Percentiles rank a stretch among this genome's conserved stretches.
Evolutionary conservation across 2,329 filamentous ascomycete species (phyloP).

Genomic region (Tricladium varicosporioides): DNA sequence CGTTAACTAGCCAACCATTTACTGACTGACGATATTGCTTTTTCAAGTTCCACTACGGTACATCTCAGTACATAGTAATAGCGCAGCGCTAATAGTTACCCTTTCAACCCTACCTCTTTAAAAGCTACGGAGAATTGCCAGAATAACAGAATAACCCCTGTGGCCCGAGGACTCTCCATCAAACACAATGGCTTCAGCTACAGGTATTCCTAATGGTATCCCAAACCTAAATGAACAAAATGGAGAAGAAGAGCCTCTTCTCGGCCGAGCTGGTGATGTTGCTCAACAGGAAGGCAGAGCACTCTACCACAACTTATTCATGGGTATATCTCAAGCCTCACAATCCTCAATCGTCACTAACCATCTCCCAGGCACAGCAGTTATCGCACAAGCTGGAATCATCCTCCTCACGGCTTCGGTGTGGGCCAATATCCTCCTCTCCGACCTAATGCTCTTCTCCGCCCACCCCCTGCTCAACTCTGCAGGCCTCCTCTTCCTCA

Average conservation of each 20-base stretch:
- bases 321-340: conserved; percentile 52
- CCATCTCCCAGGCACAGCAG: conserved; percentile 65
- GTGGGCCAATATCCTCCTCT: conserved; percentile 73
- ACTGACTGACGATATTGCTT: too few species aligned
- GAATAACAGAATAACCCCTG: not conserved
- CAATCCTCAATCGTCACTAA: conserved; percentile 5
- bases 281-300: conserved; percentile 63
- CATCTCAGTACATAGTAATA: too few species aligned
- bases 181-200: conserved; percentile 62
- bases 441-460: conserved; percentile 75
- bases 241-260: conserved; percentile 66
- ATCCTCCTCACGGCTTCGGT: conserved; percentile 73
- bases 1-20: too few species aligned
- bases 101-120: too few species aligned
- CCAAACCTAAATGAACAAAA: conserved; percentile 16
- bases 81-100: too few species aligned
- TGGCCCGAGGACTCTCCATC: too few species aligned
- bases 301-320: conserved; percentile 68
- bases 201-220: conserved; percentile 59
- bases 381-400: conserved; percentile 75
- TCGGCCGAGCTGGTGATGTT: conserved; percentile 70
- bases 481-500: conserved; percentile 68
- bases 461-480: conserved; percentile 75
- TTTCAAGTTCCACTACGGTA: too few species aligned
- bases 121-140: not conserved